A percentile compares a stretch with the other conserved stretches of the same genome.
phyloP scores from a whole-genome alignment of 192 early-diverging fungal species.

The Geosiphon pyriformis region DNA sequence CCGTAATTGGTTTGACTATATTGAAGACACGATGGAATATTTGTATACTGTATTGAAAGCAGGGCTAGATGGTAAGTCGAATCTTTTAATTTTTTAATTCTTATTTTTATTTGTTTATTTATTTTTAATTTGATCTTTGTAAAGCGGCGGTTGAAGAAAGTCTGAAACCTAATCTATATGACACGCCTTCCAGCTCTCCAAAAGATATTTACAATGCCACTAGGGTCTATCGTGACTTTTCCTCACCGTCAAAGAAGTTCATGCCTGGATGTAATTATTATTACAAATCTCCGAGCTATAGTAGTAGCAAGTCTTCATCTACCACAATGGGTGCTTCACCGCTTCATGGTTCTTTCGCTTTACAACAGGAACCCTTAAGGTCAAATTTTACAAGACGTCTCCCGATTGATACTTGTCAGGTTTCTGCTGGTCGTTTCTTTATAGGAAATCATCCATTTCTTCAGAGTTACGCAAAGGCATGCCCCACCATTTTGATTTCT shows the following conservation, averaged over 20 bases:
- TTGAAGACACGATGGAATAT: constrained; percentile 21
- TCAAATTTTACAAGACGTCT: neutral
- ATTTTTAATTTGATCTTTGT: neutral
- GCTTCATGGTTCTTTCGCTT: neutral
- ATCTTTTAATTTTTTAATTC: neutral
- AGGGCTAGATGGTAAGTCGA: constrained; percentile 18
- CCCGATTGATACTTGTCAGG: constrained; percentile 7
- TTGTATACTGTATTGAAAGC: constrained; percentile 9
- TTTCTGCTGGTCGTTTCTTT: constrained; percentile 8
- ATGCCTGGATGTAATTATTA: too few relatives aligned
- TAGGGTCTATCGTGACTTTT: neutral
- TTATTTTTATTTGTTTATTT: neutral
- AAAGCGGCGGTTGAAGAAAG: neutral
- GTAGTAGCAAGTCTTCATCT: neutral
- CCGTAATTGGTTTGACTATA: constrained; percentile 16
- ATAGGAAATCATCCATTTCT: constrained; percentile 14
- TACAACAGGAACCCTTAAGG: neutral
- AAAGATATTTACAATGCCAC: constrained; percentile 2
- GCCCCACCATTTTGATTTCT: constrained; percentile 8
- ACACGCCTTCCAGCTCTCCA: neutral
- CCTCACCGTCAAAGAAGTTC: neutral
- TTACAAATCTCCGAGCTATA: neutral
- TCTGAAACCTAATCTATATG: neutral
- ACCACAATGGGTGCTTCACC: neutral
- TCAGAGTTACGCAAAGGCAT: constrained; percentile 10